Conservation (phyloP, 345 rosid genomes). For the Nasturtium officinale region DNA sequence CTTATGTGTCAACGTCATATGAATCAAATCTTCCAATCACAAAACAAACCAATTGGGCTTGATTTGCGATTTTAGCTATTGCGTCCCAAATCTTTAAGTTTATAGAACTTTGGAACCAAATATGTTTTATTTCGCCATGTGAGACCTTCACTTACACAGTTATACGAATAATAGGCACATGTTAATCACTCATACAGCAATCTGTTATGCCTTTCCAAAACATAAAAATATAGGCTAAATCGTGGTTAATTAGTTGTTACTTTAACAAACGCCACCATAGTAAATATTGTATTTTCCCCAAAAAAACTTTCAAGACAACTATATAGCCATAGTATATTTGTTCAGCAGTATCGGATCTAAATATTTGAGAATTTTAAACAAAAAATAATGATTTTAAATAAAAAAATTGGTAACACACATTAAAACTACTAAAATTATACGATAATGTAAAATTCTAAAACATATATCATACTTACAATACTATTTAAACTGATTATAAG, state of each 20-base stretch:
- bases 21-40: conserved; percentile 32
- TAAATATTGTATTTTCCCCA: not conserved
- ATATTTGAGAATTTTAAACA: no score
- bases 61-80: conserved; percentile 35
- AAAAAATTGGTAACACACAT: no score
- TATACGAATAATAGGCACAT: conserved; percentile 15
- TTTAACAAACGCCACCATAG: not conserved
- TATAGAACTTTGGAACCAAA: conserved; percentile 19
- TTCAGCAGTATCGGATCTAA: no score
- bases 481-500: no score
- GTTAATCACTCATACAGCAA: not conserved
- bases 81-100: conserved; percentile 37
- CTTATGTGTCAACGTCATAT: conserved; percentile 31
- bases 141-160: conserved; percentile 23
- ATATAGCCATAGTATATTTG: not conserved
- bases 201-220: conserved; percentile 11
- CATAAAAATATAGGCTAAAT: not conserved
- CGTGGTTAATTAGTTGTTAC: not conserved
- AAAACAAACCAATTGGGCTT: conserved; percentile 33
- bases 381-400: no score
- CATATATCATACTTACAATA: no score
- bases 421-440: no score
- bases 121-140: conserved; percentile 23
- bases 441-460: no score
- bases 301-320: no score